These are phyloP conservation scores for Kodamaea laetipori DNA, from an alignment of 805 yeast species.

Conservation along the genomic window DNA sequence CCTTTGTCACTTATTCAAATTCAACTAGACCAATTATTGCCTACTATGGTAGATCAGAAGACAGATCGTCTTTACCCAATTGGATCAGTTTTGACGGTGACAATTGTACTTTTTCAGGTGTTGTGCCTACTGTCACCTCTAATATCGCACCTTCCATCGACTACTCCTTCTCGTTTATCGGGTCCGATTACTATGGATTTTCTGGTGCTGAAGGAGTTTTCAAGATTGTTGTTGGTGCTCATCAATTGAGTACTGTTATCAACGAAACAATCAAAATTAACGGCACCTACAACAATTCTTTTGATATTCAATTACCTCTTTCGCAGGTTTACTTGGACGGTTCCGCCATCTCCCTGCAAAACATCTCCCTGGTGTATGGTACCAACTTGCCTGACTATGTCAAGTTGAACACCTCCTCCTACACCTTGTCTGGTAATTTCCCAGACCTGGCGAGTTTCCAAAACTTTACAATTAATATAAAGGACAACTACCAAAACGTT, in stretches of 20 bases:
- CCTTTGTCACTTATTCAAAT: slow-evolving; percentile 51
- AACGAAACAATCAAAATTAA: slow-evolving; percentile 60
- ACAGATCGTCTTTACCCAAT: slow-evolving; percentile 85
- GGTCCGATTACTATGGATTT: slow-evolving; percentile 74
- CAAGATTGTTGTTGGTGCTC: slow-evolving; percentile 82
- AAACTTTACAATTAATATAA: slow-evolving; percentile 56
- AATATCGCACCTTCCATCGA: slow-evolving; percentile 82
- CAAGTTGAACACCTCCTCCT: slow-evolving; percentile 38
- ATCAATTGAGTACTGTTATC: slow-evolving; percentile 68
- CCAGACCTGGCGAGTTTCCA: slow-evolving; percentile 48
- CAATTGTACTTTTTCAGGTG: slow-evolving; percentile 73
- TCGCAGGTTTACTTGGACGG: slow-evolving; percentile 67
- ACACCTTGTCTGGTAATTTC: slow-evolving; percentile 54
- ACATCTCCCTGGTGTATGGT: slow-evolving; percentile 56
- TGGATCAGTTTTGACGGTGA: slow-evolving; percentile 77
- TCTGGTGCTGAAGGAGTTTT: slow-evolving; percentile 72
- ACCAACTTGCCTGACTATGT: slow-evolving; percentile 65
- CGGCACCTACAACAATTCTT: slow-evolving; percentile 61
- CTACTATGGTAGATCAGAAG: slow-evolving; percentile 79
- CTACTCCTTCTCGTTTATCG: slow-evolving; percentile 72
- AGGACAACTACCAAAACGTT: slow-evolving; percentile 61
- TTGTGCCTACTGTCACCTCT: slow-evolving; percentile 85
- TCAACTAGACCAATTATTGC: slow-evolving; percentile 55
- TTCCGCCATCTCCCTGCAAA: slow-evolving; percentile 42
- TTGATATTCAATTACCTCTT: slow-evolving; percentile 62